Evolutionary conservation across 2,329 filamentous ascomycete species (phyloP).

Genomic region (Aspergillus sp.): DNA sequence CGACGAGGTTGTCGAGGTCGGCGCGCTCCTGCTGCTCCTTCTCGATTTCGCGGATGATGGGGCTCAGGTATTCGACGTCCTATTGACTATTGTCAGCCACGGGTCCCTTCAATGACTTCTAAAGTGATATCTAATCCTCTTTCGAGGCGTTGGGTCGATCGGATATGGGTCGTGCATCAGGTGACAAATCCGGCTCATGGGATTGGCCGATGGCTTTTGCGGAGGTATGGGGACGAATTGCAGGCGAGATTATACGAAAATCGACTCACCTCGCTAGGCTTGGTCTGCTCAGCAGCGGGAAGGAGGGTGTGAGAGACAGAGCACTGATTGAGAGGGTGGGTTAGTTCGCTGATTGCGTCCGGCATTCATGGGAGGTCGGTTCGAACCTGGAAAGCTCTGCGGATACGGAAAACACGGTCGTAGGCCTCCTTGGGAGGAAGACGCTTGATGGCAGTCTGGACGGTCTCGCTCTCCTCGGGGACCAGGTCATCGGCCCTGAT

Average conservation of each 20-base stretch:
- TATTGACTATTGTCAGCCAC: conserved; percentile 32
- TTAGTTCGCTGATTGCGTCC: conserved; percentile 20
- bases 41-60: conserved; percentile 69
- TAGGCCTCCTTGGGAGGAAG: conserved; percentile 87
- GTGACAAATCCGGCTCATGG: conserved; percentile 39
- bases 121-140: background rate
- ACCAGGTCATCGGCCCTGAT: conserved; percentile 89
- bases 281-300: conserved; percentile 66
- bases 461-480: conserved; percentile 83
- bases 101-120: background rate
- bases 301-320: conserved; percentile 66
- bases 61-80: conserved; percentile 66
- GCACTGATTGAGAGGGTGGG: conserved; percentile 49
- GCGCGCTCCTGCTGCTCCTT: conserved; percentile 65
- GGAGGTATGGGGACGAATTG: conserved; percentile 22
- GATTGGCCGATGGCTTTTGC: conserved; percentile 34
- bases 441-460: conserved; percentile 86
- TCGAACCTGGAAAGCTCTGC: conserved; percentile 84
- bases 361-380: conserved; percentile 3
- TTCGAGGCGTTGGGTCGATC: background rate
- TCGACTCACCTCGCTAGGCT: conserved; percentile 61
- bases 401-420: conserved; percentile 96
- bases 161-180: conserved; percentile 5
- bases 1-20: conserved; percentile 66
- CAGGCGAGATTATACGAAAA: conserved; percentile 8